Percentiles rank a stretch among this genome's conserved stretches.
Evolutionary conservation across 2,329 filamentous ascomycete genomes (phyloP).

Genomic region (Coniochaeta sp.): DNA sequence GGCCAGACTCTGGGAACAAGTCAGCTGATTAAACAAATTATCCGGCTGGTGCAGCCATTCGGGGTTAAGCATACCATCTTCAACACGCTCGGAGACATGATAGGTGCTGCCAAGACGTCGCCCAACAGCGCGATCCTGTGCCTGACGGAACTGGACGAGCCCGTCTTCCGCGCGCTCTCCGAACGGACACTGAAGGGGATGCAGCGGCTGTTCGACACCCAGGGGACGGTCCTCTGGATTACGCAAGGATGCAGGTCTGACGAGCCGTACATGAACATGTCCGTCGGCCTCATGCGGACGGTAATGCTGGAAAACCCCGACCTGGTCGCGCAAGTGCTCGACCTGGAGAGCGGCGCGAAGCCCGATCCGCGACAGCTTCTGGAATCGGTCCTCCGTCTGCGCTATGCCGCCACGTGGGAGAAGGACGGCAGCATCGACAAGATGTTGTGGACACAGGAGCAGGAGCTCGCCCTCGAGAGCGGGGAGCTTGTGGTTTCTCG

Average conservation of each 20-base stretch:
- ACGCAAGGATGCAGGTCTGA: slow-evolving; percentile 6
- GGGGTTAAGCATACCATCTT: background rate
- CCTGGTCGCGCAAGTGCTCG: background rate
- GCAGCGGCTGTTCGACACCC: slow-evolving; percentile 2
- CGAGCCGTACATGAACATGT: slow-evolving; percentile 8
- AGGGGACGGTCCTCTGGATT: slow-evolving; percentile 8
- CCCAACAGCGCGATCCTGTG: slow-evolving; percentile 1
- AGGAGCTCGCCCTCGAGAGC: slow-evolving; percentile 8
- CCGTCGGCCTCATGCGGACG: slow-evolving; percentile 6
- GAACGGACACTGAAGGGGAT: slow-evolving; percentile 5
- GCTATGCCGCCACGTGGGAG: slow-evolving; percentile 4
- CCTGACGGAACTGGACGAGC: slow-evolving; percentile 8
- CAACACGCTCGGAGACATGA: background rate
- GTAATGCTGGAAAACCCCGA: slow-evolving; percentile 4
- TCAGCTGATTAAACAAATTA: slow-evolving; percentile 4
- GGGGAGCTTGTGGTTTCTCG: slow-evolving; percentile 8
- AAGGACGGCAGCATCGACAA: slow-evolving; percentile 3
- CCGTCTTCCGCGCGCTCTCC: background rate
- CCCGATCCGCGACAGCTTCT: background rate
- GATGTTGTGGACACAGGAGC: slow-evolving; percentile 10
- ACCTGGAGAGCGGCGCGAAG: background rate
- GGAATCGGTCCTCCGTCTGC: background rate
- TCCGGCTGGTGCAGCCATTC: slow-evolving; percentile 1
- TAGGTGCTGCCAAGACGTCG: background rate
- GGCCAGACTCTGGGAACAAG: slow-evolving; percentile 5